Evolutionary conservation across 257 asterid species (phyloP), one percentile per base, ranked within the genome.

Genomic region (Solanum chmielewskii): DNA sequence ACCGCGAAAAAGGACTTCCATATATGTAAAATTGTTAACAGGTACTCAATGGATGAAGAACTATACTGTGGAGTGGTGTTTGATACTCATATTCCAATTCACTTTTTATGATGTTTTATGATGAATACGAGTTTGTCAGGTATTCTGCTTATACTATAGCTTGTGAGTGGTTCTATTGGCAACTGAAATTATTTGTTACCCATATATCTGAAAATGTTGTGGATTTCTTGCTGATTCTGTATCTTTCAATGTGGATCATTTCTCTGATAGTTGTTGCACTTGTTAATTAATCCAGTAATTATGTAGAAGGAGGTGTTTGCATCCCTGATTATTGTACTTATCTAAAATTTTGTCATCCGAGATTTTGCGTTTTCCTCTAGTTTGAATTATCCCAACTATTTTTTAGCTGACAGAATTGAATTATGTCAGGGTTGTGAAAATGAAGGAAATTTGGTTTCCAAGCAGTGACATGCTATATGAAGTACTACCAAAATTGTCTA

Each of bases 401-500:
- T 23, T 20, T 9, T 60, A 33, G 70, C 69, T 39, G 21, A 56
- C 49, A 83, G 76, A 68, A 69, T 87, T 31, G 5, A 27, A 4
- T 68, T 86, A 2, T 83, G 44, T 87, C 89, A 81, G 91, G 56
- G 75, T 83, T 66, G 83, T 76, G 33, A 35, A 89, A 85, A 86
- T 81, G 85, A 91, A 41, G 89, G 86, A 83, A 12, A 64, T 77
- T 73, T 88, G 92, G 93, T 91, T 87, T 73, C 85, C 84, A 15
- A 88, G 86, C 7, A 80, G 86, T 78, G 98, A 94, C 70, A 89
- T 92, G 45, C 90, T 87, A 9, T 33, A 83, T 4, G 90, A 90
- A 74, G 90, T 93, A 47, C 88, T 95, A 5, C 88, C 90, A 21
- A 88, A 91, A 85, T 83, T 95, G 83, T 42, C 33, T 31, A 31